A percentile compares a stretch with the other conserved stretches of the same genome.
Evolutionary conservation across 495 filamentous ascomycete species (phyloP).

Genomic region (Pyronema domesticum): DNA sequence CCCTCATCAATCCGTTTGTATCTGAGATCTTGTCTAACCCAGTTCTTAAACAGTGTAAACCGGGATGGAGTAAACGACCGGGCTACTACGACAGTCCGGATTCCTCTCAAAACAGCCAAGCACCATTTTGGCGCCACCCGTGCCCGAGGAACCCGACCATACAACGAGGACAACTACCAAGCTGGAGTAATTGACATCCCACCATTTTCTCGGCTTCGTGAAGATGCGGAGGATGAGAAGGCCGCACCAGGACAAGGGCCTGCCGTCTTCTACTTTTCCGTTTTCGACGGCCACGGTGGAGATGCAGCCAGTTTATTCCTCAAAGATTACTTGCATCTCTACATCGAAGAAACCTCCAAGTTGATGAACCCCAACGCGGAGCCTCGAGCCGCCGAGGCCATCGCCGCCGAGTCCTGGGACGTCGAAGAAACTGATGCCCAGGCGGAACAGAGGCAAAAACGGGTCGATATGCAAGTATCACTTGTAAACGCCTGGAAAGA

Average conservation of each 20-base stretch:
- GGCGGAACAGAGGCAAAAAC: constrained; percentile 24
- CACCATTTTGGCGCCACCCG: constrained; percentile 77
- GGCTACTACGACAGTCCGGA: constrained; percentile 76
- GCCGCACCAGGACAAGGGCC: neutral
- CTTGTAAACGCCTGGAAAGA: constrained; percentile 64
- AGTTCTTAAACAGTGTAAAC: neutral
- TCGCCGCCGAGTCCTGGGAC: constrained; percentile 13
- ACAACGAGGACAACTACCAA: constrained; percentile 91
- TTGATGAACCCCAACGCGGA: constrained; percentile 43
- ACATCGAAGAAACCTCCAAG: constrained; percentile 61
- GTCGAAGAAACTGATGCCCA: constrained; percentile 27
- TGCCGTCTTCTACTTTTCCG: constrained; percentile 76
- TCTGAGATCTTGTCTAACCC: neutral
- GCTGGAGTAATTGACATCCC: constrained; percentile 85
- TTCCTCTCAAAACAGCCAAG: constrained; percentile 80
- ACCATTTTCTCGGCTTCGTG: constrained; percentile 48
- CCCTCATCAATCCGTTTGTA: neutral
- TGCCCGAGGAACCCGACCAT: constrained; percentile 60
- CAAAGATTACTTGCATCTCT: constrained; percentile 65
- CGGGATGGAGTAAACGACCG: constrained; percentile 1
- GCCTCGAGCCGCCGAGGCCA: constrained; percentile 9
- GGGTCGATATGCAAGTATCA: constrained; percentile 37
- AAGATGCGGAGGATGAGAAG: neutral
- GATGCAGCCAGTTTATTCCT: constrained; percentile 75
- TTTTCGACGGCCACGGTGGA: constrained; percentile 94